Base-by-base conservation (phyloP, 2,329 filamentous ascomycete species). In the Aspergillus costaricaensis region DNA sequence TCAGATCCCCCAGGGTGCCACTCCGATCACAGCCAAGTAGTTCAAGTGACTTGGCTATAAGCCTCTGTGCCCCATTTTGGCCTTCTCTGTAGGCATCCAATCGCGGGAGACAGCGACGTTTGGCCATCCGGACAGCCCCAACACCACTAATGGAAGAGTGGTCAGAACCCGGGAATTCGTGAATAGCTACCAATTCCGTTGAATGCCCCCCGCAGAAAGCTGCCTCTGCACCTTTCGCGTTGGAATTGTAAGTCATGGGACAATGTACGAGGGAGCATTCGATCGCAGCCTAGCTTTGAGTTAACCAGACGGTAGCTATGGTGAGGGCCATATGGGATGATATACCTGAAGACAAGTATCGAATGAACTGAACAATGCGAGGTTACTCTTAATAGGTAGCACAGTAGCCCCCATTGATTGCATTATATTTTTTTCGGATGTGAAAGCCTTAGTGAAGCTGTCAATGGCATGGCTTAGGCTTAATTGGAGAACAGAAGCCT, bases 1-100 rank as follows among this genome's bases (percentile, higher is more conserved):
- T 67, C n/a, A 83, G 63, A 15, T 74, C 76, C 59, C 75, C 70
- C 38, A 83, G 57, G 43, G 73, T 74, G 25, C 65, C 64, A 3
- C 67, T 65, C 38, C 70, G 69, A 47, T 76, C 71, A 36, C 67
- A 71, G 19, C 71, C 74, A 48, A 83, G 67, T 17, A 63, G 74
- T 44, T 30, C 57, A 60, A 66, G 74, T 74, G 60, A 75, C 50
- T 49, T 71, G 58, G 30, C 65, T 64, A 73, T 72, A 30, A 82
- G 68, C 21, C 73, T 65, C 36, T 75, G 71, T 8, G 74, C 60
- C 14, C 72, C 51, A 30, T 65, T 60, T 12, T 56, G 14, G 19
- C 58, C 10, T 68, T 74, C 72, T 69, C 80, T 39, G 77, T 72
- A 49, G 67, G 74, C 58, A 62, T 73, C 19, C 76, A 74, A 47